phyloP scores from a whole-genome alignment of 2,329 filamentous ascomycete genomes.

The Aschersonia sp. region DNA sequence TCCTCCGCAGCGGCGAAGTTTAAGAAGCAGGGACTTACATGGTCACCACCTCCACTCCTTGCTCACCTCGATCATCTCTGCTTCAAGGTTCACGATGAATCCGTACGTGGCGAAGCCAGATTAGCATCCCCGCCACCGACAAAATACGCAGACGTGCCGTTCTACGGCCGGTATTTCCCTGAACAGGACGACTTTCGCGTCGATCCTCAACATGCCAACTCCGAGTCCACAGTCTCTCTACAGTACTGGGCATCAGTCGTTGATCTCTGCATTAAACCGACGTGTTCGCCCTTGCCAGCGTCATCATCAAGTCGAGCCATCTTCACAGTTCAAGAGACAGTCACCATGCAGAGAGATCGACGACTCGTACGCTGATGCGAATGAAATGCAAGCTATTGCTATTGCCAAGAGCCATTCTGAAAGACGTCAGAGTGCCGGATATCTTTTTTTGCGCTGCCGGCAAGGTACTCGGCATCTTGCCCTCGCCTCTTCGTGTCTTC shows the following conservation, averaged over 20 bases:
- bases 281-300: conserved; percentile 24
- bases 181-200: neutral
- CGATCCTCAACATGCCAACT: conserved; percentile 11
- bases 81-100: neutral
- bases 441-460: conserved; percentile 24
- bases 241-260: conserved; percentile 18
- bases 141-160: neutral
- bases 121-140: neutral
- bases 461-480: conserved; percentile 14
- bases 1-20: no score
- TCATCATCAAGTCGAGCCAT: conserved; percentile 24
- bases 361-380: conserved; percentile 25
- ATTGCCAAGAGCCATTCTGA: conserved; percentile 14
- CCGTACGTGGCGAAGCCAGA: neutral
- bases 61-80: no score
- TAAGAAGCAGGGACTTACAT: no score
- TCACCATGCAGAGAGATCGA: conserved; percentile 8
- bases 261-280: conserved; percentile 16
- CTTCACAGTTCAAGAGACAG: conserved; percentile 7
- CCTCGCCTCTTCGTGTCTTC: neutral
- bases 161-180: neutral
- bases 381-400: conserved; percentile 20
- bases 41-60: no score
- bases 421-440: conserved; percentile 16
- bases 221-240: conserved; percentile 9